Percentiles rank a stretch among this genome's conserved stretches.
phyloP scores from a whole-genome alignment of 2,329 filamentous ascomycete species.

The Xylaria sp. region DNA sequence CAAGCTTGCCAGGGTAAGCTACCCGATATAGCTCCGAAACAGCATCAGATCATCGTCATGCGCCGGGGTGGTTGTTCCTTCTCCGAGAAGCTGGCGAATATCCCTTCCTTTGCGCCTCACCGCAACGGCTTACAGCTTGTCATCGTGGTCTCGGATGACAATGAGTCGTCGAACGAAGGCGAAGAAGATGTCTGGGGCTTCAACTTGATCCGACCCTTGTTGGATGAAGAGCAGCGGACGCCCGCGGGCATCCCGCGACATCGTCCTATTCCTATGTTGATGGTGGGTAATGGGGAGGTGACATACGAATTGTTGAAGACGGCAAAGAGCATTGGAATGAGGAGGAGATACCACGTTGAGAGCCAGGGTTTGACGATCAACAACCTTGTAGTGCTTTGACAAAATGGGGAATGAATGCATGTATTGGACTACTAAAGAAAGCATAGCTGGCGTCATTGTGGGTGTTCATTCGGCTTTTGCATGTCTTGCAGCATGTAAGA shows the following conservation, averaged over 20 bases:
- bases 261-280: constrained; percentile 82
- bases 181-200: constrained; percentile 48
- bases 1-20: constrained; percentile 72
- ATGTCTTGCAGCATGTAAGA: constrained; percentile 7
- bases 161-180: constrained; percentile 52
- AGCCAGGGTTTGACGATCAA: constrained; percentile 82
- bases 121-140: constrained; percentile 78
- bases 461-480: constrained; percentile 14
- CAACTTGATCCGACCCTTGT: constrained; percentile 68
- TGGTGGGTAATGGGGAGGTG: constrained; percentile 78
- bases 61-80: constrained; percentile 87
- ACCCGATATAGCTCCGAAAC: constrained; percentile 61
- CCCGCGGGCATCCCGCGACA: constrained; percentile 74
- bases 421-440: constrained; percentile 32
- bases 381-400: constrained; percentile 77
- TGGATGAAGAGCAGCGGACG: constrained; percentile 80
- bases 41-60: constrained; percentile 83
- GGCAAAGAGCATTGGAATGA: constrained; percentile 77
- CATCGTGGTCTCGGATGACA: constrained; percentile 75
- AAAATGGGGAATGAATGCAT: constrained; percentile 14
- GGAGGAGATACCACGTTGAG: constrained; percentile 81
- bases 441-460: constrained; percentile 36
- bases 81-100: constrained; percentile 81
- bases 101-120: constrained; percentile 79
- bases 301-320: constrained; percentile 71